A percentile compares a stretch with the other conserved stretches of the same genome.
These are phyloP conservation scores for Backusella liffmaniae DNA, from an alignment of 192 early-diverging fungal genomes.

Conservation along the genomic window DNA sequence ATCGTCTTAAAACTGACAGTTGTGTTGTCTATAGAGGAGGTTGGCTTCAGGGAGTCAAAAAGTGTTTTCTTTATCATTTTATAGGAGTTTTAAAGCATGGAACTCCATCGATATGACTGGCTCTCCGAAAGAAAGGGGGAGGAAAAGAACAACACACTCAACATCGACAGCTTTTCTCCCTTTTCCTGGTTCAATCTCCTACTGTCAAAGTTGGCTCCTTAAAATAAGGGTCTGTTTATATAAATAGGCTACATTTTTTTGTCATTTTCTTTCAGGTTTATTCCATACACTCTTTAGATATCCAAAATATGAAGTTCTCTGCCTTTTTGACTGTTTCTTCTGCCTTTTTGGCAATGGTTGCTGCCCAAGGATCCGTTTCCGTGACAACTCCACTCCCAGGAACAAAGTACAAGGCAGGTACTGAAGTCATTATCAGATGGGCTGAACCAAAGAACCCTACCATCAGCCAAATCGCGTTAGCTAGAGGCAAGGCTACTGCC, in stretches of 20 bases:
- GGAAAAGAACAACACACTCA: not conserved
- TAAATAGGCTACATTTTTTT: not conserved
- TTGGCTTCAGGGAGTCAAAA: not conserved
- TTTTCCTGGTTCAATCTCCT: slow-evolving; percentile 5
- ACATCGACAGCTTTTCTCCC: slow-evolving; percentile 1
- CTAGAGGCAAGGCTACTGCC: slow-evolving; percentile 26
- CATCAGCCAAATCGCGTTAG: slow-evolving; percentile 30
- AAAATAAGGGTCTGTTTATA: not conserved
- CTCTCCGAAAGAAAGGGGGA: not conserved
- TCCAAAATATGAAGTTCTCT: slow-evolving; percentile 25
- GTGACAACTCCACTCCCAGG: slow-evolving; percentile 22
- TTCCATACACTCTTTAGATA: not conserved
- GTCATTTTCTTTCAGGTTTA: not conserved
- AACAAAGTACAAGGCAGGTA: slow-evolving; percentile 18
- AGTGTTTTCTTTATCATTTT: not conserved
- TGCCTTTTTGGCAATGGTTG: slow-evolving; percentile 16
- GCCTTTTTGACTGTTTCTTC: slow-evolving; percentile 23
- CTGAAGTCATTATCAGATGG: slow-evolving; percentile 26
- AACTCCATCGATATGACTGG: not conserved
- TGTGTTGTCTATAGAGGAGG: slow-evolving; percentile 7
- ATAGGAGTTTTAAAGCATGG: slow-evolving; percentile 7
- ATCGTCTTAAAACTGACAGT: not conserved
- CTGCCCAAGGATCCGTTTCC: slow-evolving; percentile 16
- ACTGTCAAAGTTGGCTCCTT: slow-evolving; percentile 8
- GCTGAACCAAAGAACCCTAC: slow-evolving; percentile 11